phyloP scores from a whole-genome alignment of 352 stramenopile genomes.

The Globisporangium parvum region DNA sequence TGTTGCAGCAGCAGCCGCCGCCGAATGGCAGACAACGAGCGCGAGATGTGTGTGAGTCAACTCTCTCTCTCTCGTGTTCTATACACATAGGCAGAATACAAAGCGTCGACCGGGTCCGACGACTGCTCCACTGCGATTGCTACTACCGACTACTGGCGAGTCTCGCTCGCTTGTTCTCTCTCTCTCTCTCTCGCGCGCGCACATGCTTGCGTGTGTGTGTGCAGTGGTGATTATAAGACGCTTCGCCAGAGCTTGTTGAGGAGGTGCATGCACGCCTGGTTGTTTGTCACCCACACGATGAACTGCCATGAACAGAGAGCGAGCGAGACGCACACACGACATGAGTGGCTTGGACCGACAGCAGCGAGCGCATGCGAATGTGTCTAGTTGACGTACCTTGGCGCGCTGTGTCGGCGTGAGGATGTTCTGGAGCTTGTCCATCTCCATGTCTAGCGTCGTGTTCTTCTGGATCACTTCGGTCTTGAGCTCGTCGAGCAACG shows the following conservation, averaged over 20 bases:
- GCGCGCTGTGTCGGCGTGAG: constrained; percentile 90
- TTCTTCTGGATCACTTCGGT: constrained; percentile 88
- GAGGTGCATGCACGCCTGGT: constrained; percentile 94
- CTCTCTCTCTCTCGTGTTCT: no score
- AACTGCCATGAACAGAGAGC: constrained; percentile 50
- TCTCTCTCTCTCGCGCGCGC: no score
- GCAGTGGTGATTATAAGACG: constrained; percentile 78
- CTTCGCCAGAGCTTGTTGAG: constrained; percentile 95
- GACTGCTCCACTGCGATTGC: no score
- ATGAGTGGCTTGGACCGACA: constrained; percentile 1
- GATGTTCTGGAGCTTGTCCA: constrained; percentile 92
- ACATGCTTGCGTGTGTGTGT: neutral
- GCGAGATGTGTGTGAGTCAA: no score
- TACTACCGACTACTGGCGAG: neutral
- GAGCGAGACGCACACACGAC: no score
- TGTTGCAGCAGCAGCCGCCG: no score
- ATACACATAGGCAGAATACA: no score
- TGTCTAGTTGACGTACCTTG: constrained; percentile 40
- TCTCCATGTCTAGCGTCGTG: constrained; percentile 90
- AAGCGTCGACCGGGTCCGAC: no score
- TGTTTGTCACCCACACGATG: constrained; percentile 95
- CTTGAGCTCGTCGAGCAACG: constrained; percentile 86
- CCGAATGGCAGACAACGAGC: no score
- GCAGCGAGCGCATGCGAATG: neutral
- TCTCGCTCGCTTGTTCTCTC: no score